A percentile compares a stretch with the other conserved stretches of the same genome.
phyloP scores from a whole-genome alignment of 2,329 filamentous ascomycete genomes.

The Trichoderma semiorbis region DNA sequence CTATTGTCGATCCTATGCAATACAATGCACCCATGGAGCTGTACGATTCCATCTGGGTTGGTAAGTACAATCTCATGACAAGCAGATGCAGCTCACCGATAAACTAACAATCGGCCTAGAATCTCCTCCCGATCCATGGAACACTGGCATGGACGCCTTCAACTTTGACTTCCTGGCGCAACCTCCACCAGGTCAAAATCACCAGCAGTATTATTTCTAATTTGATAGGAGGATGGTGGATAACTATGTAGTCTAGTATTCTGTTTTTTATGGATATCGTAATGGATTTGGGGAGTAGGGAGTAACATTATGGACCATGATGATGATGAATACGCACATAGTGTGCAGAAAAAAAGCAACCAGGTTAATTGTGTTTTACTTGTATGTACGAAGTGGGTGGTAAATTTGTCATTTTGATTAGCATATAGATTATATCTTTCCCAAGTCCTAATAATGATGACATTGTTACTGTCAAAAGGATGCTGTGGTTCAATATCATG shows the following conservation, averaged over 20 bases:
- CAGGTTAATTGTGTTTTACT: not conserved
- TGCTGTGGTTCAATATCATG: not conserved
- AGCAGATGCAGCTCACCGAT: not conserved
- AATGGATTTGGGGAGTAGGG: not conserved
- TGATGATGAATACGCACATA: not conserved
- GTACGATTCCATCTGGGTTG: conserved; percentile 67
- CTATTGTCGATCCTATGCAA: conserved; percentile 53
- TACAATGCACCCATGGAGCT: conserved; percentile 66
- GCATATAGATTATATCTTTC: not conserved
- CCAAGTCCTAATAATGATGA: not conserved
- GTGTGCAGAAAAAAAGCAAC: not conserved
- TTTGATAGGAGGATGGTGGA: not conserved
- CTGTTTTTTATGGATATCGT: not conserved
- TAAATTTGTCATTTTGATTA: not conserved
- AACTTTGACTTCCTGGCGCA: conserved; percentile 61
- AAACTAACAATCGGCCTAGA: conserved; percentile 38
- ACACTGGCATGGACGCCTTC: conserved; percentile 51
- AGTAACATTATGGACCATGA: not conserved
- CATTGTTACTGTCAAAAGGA: not conserved
- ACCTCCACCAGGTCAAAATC: conserved; percentile 55
- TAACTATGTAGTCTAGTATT: not conserved
- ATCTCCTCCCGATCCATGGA: conserved; percentile 56
- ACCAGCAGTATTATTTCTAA: conserved; percentile 59
- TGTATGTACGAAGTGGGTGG: not conserved
- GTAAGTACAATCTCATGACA: conserved; percentile 40